Conservation (phyloP, 805 yeast genomes). For the Candida silvatica region DNA sequence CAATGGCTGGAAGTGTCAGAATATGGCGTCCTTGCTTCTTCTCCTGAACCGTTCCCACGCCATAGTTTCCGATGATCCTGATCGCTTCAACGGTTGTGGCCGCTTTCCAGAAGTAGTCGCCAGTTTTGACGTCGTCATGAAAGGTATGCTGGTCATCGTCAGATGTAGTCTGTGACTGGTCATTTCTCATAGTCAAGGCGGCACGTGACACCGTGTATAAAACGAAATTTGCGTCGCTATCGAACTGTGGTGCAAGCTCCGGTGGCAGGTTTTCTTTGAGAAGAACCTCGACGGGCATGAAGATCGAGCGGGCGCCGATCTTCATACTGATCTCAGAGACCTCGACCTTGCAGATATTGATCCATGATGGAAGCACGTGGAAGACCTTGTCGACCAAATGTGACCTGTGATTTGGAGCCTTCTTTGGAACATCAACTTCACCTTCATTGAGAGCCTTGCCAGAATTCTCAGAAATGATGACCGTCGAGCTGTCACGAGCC, state of each 20-base stretch:
- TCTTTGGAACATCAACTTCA: too few relatives aligned
- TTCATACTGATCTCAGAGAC: slow-evolving; percentile 6
- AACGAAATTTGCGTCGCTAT: slow-evolving; percentile 4
- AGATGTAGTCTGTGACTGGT: slow-evolving; percentile 2
- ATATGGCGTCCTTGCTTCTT: slow-evolving; percentile 2
- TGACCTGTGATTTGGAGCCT: too few relatives aligned
- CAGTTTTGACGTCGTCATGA: too few relatives aligned
- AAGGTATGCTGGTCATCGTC: too few relatives aligned
- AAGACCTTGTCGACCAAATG: too few relatives aligned
- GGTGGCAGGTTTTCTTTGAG: slow-evolving; percentile 4
- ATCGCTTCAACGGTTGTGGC: not conserved
- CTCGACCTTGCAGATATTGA: slow-evolving; percentile 19
- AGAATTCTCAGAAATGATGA: too few relatives aligned
- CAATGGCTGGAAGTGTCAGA: slow-evolving; percentile 5
- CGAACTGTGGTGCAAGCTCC: not conserved
- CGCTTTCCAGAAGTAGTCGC: slow-evolving; percentile 9
- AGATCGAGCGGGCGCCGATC: slow-evolving; percentile 15
- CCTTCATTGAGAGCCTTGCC: too few relatives aligned
- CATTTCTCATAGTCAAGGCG: slow-evolving; percentile 3
- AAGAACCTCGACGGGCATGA: slow-evolving; percentile 8
- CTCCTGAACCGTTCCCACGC: slow-evolving; percentile 1
- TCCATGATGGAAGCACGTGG: slow-evolving; percentile 25
- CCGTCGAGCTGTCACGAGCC: too few relatives aligned
- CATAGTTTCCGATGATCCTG: not conserved
- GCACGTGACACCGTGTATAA: not conserved